Evolutionary conservation across 148 eudicot species (phyloP).

Genomic region (Agrostemma githago): DNA sequence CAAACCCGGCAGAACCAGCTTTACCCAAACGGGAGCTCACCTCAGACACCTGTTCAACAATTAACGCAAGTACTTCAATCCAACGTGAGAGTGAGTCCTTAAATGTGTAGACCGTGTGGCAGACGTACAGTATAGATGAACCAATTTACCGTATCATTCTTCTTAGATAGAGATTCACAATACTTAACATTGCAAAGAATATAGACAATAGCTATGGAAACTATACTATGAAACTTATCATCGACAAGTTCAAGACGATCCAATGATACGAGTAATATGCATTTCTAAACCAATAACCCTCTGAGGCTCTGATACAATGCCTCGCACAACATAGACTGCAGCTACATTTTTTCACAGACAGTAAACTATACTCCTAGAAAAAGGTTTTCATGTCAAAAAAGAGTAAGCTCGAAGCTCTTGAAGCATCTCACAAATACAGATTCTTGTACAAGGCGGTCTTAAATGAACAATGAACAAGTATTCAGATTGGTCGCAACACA

Average conservation of each 20-base stretch:
- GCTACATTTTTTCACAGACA: neutral
- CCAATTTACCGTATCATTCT: neutral
- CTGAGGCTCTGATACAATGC: neutral
- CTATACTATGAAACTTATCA: too few species aligned
- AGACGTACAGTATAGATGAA: neutral
- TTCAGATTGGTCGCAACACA: neutral
- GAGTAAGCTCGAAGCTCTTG: conserved; percentile 3
- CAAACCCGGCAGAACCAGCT: conserved; percentile 84
- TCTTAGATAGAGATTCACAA: too few species aligned
- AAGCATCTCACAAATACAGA: neutral
- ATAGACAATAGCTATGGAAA: neutral
- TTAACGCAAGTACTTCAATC: neutral
- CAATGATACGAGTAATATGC: neutral
- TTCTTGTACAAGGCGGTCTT: neutral
- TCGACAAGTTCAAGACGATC: too few species aligned
- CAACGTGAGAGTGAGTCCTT: neutral
- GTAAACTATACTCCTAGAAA: neutral
- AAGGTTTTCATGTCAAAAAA: neutral
- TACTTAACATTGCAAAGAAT: too few species aligned
- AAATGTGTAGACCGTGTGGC: neutral
- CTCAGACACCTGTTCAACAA: conserved; percentile 64
- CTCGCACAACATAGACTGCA: neutral
- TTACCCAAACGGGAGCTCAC: conserved; percentile 77
- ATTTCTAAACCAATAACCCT: neutral
- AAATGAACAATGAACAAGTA: neutral